These are phyloP conservation scores for Solanum microdontum DNA, from an alignment of 257 asterid genomes.

Conservation along the genomic window DNA sequence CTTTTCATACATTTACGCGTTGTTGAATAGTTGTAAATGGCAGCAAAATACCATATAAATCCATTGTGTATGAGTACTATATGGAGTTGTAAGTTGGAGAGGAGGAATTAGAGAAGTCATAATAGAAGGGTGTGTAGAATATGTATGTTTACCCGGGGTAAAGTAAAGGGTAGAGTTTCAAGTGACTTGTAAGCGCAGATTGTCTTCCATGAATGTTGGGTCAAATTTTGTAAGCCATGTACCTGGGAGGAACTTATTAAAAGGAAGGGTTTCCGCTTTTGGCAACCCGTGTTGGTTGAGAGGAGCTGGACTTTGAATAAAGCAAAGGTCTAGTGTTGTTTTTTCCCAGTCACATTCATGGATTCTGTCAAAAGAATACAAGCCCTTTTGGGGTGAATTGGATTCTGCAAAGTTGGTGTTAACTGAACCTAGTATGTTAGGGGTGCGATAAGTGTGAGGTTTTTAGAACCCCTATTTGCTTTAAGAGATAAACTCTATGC, in stretches of 20 bases:
- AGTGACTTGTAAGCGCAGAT: background rate
- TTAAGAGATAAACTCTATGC: background rate
- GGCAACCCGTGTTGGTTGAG: background rate
- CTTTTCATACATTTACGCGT: background rate
- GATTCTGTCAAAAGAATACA: background rate
- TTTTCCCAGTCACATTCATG: background rate
- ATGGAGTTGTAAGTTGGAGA: background rate
- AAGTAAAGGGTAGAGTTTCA: background rate
- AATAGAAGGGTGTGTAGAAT: background rate
- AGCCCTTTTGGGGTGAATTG: background rate
- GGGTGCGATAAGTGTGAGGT: background rate
- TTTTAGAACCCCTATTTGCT: background rate
- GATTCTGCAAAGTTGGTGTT: background rate
- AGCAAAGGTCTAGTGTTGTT: background rate
- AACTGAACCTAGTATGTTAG: background rate
- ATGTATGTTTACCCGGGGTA: background rate
- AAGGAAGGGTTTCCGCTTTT: background rate
- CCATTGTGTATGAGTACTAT: background rate
- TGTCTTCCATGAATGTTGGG: background rate
- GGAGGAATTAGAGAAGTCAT: background rate
- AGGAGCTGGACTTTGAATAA: background rate
- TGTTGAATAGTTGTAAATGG: background rate
- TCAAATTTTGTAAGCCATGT: background rate
- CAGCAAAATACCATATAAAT: background rate
- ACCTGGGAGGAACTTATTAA: background rate